Evolutionary conservation across 495 filamentous ascomycete genomes (phyloP).

Genomic region (Lophiotrema nucula): DNA sequence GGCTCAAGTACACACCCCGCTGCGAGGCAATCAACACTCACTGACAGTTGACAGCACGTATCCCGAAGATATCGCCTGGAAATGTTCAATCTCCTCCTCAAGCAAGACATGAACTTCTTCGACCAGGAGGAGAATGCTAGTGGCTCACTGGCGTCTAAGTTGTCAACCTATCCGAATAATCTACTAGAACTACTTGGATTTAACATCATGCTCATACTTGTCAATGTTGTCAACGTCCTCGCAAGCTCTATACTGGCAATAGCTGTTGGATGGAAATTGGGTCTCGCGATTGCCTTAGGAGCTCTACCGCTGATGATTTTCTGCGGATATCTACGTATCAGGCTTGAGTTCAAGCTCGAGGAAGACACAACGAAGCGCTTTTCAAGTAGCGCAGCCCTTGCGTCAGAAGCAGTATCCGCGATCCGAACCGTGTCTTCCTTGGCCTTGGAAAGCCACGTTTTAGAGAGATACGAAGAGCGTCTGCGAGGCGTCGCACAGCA

Average conservation of each 20-base stretch:
- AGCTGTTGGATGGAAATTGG: constrained; percentile 39
- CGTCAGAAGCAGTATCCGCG: constrained; percentile 53
- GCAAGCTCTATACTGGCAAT: constrained; percentile 35
- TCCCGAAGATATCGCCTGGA: constrained; percentile 54
- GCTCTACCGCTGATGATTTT: constrained; percentile 35
- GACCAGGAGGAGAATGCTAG: constrained; percentile 81
- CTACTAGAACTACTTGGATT: constrained; percentile 37
- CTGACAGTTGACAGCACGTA: constrained; percentile 17
- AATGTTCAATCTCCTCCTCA: constrained; percentile 81
- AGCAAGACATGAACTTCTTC: constrained; percentile 89
- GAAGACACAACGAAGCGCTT: constrained; percentile 34
- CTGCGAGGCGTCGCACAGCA: constrained; percentile 18
- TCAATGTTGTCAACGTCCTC: constrained; percentile 37
- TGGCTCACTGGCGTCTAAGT: constrained; percentile 71
- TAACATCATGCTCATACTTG: constrained; percentile 39
- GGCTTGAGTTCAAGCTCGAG: constrained; percentile 46
- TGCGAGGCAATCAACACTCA: neutral
- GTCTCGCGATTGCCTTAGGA: constrained; percentile 39
- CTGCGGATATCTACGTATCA: constrained; percentile 43
- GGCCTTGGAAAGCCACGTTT: constrained; percentile 41
- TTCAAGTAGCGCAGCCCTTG: constrained; percentile 39
- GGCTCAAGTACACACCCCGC: constrained; percentile 21
- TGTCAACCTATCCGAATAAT: constrained; percentile 53
- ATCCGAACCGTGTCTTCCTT: constrained; percentile 58
- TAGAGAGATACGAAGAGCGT: constrained; percentile 18